A percentile compares a stretch with the other conserved stretches of the same genome.
These are phyloP conservation scores for Platanthera zijinensis DNA, from an alignment of 106 monocot genomes.

Conservation along the genomic window DNA sequence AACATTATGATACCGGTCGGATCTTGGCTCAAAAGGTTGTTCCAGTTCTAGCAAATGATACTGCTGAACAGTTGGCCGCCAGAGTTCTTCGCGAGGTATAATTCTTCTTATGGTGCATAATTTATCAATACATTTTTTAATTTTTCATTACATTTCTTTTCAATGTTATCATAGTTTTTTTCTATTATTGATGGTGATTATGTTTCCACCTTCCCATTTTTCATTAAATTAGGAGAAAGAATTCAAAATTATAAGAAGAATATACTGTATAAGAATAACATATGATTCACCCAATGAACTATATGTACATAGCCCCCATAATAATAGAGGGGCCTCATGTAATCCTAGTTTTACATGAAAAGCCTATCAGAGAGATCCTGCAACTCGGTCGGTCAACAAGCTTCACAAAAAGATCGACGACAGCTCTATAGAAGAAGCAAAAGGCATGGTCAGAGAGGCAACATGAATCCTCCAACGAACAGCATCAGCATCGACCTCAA, in stretches of 20 bases:
- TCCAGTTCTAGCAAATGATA: conserved; percentile 76
- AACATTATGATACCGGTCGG: conserved; percentile 76
- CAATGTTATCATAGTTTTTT: neutral
- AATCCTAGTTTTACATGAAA: too few relatives aligned
- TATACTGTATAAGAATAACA: neutral
- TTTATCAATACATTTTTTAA: neutral
- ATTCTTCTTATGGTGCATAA: neutral
- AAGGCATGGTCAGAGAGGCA: too few relatives aligned
- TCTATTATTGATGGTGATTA: neutral
- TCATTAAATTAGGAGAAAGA: neutral
- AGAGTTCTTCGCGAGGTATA: conserved; percentile 84
- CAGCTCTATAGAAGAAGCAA: too few relatives aligned
- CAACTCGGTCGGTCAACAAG: too few relatives aligned
- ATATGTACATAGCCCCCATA: neutral
- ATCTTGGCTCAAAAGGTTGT: conserved; percentile 78
- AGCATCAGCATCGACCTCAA: too few relatives aligned
- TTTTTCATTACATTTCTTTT: neutral
- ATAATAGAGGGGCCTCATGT: too few relatives aligned
- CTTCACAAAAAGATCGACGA: too few relatives aligned
- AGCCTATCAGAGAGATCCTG: too few relatives aligned
- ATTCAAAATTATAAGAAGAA: neutral
- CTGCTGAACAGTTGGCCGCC: conserved; percentile 59
- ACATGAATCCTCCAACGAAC: too few relatives aligned
- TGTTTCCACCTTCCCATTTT: neutral
- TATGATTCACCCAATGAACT: neutral